phyloP scores from a whole-genome alignment of 257 asterid genomes.

The Salvia hispanica region DNA sequence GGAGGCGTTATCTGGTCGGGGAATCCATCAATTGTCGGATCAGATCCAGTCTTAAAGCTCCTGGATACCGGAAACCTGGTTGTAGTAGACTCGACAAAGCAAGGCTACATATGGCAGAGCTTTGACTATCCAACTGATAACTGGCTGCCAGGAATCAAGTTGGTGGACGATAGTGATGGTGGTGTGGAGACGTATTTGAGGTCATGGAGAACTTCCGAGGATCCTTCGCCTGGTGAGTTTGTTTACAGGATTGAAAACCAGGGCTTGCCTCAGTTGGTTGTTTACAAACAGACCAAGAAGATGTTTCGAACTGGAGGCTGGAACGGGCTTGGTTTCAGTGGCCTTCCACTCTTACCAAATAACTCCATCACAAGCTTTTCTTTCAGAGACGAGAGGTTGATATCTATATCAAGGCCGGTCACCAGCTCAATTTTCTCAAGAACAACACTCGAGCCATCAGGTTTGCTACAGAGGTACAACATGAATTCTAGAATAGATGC shows the following conservation, averaged over 20 bases:
- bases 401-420: neutral
- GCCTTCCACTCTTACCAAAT: no score
- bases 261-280: no score
- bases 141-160: constrained; percentile 25
- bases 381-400: constrained; percentile 1
- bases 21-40: neutral
- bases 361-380: no score
- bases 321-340: no score
- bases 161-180: no score
- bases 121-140: constrained; percentile 34
- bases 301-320: no score
- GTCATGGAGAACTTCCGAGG: no score
- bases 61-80: constrained; percentile 13
- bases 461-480: neutral
- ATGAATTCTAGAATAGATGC: constrained; percentile 9
- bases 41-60: neutral
- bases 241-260: no score
- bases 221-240: no score
- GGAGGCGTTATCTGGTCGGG: neutral
- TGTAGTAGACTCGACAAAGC: neutral
- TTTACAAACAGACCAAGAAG: no score
- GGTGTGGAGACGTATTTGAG: no score
- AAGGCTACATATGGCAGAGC: constrained; percentile 40
- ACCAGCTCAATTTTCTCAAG: constrained; percentile 15
- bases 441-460: neutral